Evolutionary conservation across 2,329 filamentous ascomycete species (phyloP), one percentile per base, ranked within the genome.

Genomic region (Sporothrix euskadiensis): DNA sequence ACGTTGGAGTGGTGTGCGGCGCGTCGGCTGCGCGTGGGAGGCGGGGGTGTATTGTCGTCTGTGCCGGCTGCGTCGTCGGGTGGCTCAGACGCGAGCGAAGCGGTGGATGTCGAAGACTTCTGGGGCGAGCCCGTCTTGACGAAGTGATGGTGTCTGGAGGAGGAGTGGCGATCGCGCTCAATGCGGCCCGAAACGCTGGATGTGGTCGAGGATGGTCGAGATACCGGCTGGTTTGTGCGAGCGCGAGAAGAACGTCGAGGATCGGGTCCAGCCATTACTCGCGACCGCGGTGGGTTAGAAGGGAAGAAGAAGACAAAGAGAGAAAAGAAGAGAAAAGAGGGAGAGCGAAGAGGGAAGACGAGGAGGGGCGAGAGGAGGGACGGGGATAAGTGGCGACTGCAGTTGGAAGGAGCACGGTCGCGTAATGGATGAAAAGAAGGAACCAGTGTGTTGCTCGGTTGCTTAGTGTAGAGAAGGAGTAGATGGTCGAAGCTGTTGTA

Each of bases 191-290:
- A 94, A 57, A 75, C 90, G 79, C 91, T 92, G 74, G 90, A 94
- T 57, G 93, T 90, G 69, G 91, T 90, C 76, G 92, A 94, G 76
- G 92, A 93, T 78, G 93, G 91, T 78, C 93, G 90, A 78, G 91
- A 89, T 83, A 89, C 88, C 79, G 90, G 88, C 85, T 94, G 92
- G 78, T 90, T 90, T 81, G 88, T 89, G 83, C 93, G 92, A 85
- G 94, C 94, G 88, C 95, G 91, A 83, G 94, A 96, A 80, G 94
- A 97, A 82, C 95, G 93, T 84, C 95, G 92, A 81, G 92, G 93
- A 81, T 92, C 88, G 78, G 84, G 84, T 80, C 85, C 87, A 85
- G 88, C 87, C 88, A 88, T 88, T 85, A 84, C 84, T 81, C 78
- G 79, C 80, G 78, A 79, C 79, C 75, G 77, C 74, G 74, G 78